Evolutionary conservation across 495 filamentous ascomycete genomes (phyloP).

Genomic region (Cercophora newfieldiana): DNA sequence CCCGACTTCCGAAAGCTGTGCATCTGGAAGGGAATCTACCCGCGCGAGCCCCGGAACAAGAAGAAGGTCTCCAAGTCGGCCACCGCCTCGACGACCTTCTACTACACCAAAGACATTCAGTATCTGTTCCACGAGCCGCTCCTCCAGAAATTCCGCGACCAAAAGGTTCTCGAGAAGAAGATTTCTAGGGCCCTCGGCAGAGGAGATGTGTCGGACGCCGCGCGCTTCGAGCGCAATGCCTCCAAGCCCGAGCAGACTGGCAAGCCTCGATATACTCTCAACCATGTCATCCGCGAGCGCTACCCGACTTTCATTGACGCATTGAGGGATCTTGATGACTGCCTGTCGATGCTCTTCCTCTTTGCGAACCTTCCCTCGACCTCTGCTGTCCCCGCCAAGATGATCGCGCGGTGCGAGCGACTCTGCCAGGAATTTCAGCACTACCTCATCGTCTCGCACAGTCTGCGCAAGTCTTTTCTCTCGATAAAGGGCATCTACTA

Average conservation of each 20-base stretch:
- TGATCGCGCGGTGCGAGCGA: slow-evolving; percentile 87
- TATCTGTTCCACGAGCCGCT: slow-evolving; percentile 96
- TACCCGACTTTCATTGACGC: slow-evolving; percentile 98
- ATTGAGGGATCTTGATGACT: slow-evolving; percentile 92
- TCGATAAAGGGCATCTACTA: slow-evolving; percentile 99
- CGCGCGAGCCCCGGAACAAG: slow-evolving; percentile 91
- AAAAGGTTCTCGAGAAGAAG: slow-evolving; percentile 95
- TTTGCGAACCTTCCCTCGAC: slow-evolving; percentile 96
- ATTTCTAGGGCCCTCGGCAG: slow-evolving; percentile 87
- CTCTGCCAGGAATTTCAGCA: slow-evolving; percentile 94
- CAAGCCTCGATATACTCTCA: slow-evolving; percentile 81
- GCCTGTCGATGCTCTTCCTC: slow-evolving; percentile 92
- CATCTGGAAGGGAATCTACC: slow-evolving; percentile 99
- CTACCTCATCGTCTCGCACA: slow-evolving; percentile 88
- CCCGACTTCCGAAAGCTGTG: slow-evolving; percentile 96
- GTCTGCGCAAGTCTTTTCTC: slow-evolving; percentile 90
- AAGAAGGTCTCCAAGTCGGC: slow-evolving; percentile 93
- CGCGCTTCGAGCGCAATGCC: slow-evolving; percentile 59
- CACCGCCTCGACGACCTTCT: slow-evolving; percentile 91
- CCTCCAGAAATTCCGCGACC: slow-evolving; percentile 93
- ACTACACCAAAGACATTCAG: slow-evolving; percentile 98
- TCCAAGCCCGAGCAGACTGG: slow-evolving; percentile 79
- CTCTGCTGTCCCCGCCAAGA: slow-evolving; percentile 82
- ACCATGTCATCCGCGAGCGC: slow-evolving; percentile 96
- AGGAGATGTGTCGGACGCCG: slow-evolving; percentile 84